Evolutionary conservation across 2,329 filamentous ascomycete genomes (phyloP), one percentile per base, ranked within the genome.

Genomic region (Diplodia mutila): DNA sequence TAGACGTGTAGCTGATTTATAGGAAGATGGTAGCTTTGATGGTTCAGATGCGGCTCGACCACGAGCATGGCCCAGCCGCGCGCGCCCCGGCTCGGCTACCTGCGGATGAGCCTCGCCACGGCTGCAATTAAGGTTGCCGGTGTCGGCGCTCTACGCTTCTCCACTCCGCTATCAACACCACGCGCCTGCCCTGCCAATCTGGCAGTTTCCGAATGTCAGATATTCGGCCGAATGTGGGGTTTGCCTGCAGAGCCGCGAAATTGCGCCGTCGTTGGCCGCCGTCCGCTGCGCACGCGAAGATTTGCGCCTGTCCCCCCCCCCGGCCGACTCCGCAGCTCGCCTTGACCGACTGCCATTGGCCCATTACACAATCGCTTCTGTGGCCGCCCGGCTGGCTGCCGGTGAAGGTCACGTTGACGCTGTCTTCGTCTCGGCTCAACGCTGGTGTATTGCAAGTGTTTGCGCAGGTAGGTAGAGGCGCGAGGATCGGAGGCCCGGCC

Each of bases 161-260:
- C 59, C 59, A 51, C 59, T 11, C 27, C 14, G 8, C 59, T 18
- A 51, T 63, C 59, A 63, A 63, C 59, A 63, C 59, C 59, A 63
- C 59, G 29, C 59, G 46, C 32, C 42, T 51, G 27, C 52, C 46
- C 53, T 51, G 27, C 64, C 64, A 66, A 66, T 59, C 52, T 57
- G 18, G 39, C 53, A 52, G 64, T 66, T 66, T 66, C 29, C 23
- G 39, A 39, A 37, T 66, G 64, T 66, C 64, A 66, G 53, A 39
- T 27, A 25, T 51, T 51, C 64, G 25, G 32, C 8, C 27, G 59
- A 18, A 63, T 51, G 59, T 63, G 59, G 59, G 59, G 59, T 34
- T 51, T 46, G 25, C 14, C 14, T 42, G n/a, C 37, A 27, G 55
- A 46, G 55, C 55, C 55, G 55, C 59, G 42, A 63, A 12, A 37